Conservation (phyloP, 768 basidiomycete species). For the Boletus vermiculosoides region DNA sequence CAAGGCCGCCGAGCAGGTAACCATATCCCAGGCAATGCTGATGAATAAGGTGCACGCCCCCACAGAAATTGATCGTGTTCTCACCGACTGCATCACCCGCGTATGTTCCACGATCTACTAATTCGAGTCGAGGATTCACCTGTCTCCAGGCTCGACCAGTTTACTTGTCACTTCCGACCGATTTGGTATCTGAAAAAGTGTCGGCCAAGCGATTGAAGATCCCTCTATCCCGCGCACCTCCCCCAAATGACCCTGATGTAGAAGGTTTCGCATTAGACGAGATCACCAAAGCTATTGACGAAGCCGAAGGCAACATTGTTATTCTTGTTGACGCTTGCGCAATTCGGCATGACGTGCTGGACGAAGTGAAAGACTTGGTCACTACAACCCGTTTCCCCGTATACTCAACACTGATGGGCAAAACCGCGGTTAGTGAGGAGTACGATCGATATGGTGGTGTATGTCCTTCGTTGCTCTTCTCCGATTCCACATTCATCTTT, state of each 20-base stretch:
- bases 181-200: slow-evolving; percentile 70
- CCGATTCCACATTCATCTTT: neutral
- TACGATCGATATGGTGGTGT: slow-evolving; percentile 79
- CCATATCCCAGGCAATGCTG: slow-evolving; percentile 63
- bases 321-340: slow-evolving; percentile 83
- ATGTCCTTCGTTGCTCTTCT: slow-evolving; percentile 29
- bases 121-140: neutral
- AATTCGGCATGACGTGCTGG: slow-evolving; percentile 63
- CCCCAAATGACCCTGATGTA: slow-evolving; percentile 53
- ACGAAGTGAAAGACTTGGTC: slow-evolving; percentile 62
- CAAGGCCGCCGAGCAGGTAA: slow-evolving; percentile 73
- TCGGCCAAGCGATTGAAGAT: slow-evolving; percentile 60
- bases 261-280: slow-evolving; percentile 72
- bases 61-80: slow-evolving; percentile 72
- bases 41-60: slow-evolving; percentile 53
- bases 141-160: slow-evolving; percentile 69
- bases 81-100: slow-evolving; percentile 63
- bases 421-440: slow-evolving; percentile 69
- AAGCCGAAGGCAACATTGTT: slow-evolving; percentile 59
- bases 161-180: slow-evolving; percentile 84
- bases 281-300: slow-evolving; percentile 62
- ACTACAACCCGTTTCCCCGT: slow-evolving; percentile 68
- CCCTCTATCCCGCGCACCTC: slow-evolving; percentile 50
- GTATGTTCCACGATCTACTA: slow-evolving; percentile 32
- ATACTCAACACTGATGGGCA: slow-evolving; percentile 79